Evolutionary conservation across 2,329 filamentous ascomycete genomes (phyloP).

Genomic region (Fusarium fracticaudum): DNA sequence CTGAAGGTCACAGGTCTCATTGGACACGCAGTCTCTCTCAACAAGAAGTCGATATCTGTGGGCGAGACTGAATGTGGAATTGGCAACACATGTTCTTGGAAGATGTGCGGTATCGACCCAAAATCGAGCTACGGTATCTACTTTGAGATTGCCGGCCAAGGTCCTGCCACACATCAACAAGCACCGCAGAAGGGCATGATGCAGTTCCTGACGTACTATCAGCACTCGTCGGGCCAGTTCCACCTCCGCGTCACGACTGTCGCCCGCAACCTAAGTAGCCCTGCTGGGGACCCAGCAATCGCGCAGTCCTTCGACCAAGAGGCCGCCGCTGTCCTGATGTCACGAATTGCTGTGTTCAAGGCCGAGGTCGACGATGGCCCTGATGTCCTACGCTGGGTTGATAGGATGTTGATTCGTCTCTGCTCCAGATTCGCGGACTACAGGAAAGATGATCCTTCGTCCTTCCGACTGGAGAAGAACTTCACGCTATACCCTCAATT

Average conservation of each 20-base stretch:
- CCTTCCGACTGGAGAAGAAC: conserved; percentile 97
- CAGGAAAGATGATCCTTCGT: conserved; percentile 96
- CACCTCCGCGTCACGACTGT: conserved; percentile 96
- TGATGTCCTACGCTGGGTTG: conserved; percentile 98
- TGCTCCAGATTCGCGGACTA: conserved; percentile 98
- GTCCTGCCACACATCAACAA: conserved; percentile 85
- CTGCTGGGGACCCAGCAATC: conserved; percentile 92
- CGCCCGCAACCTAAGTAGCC: conserved; percentile 88
- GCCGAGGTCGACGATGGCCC: conserved; percentile 97
- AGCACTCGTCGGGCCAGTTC: conserved; percentile 95
- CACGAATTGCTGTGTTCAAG: conserved; percentile 98
- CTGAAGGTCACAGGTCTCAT: conserved; percentile 98
- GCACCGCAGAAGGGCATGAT: conserved; percentile 93
- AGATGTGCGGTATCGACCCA: conserved; percentile 98
- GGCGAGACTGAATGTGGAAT: conserved; percentile 98
- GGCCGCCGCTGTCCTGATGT: conserved; percentile 97
- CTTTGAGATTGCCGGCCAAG: conserved; percentile 96
- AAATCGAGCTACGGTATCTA: conserved; percentile 94
- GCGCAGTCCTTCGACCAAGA: conserved; percentile 99
- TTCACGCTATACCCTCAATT: conserved; percentile 99
- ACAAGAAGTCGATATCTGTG: conserved; percentile 97
- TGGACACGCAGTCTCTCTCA: conserved; percentile 93
- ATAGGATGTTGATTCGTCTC: conserved; percentile 95
- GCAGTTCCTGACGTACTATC: conserved; percentile 98
- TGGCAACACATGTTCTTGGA: conserved; percentile 98